Percentiles rank a stretch among this genome's conserved stretches.
Evolutionary conservation across 2,329 filamentous ascomycete genomes (phyloP).

Genomic region (Arthrobotrys iridis): DNA sequence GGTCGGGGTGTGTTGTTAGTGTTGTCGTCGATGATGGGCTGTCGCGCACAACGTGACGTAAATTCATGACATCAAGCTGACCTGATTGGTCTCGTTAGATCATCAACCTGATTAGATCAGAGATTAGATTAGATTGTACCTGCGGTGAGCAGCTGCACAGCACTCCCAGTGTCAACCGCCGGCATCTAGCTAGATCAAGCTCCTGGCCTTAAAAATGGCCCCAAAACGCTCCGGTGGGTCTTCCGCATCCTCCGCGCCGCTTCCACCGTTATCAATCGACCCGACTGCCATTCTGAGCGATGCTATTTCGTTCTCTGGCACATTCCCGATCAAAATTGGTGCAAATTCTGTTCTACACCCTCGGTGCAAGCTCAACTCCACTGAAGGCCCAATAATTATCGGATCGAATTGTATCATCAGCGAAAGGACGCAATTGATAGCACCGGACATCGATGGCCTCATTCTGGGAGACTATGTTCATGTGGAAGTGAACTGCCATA

Average conservation of each 20-base stretch:
- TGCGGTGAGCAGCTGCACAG: neutral
- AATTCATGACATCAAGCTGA: conserved; percentile 24
- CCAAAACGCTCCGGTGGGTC: conserved; percentile 30
- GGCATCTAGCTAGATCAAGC: neutral
- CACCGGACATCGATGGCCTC: conserved; percentile 62
- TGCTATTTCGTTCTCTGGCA: conserved; percentile 73
- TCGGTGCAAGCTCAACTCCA: conserved; percentile 79
- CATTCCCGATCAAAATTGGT: conserved; percentile 79
- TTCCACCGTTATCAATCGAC: conserved; percentile 48
- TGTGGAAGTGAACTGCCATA: conserved; percentile 69
- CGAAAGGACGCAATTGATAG: conserved; percentile 72
- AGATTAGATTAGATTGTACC: neutral
- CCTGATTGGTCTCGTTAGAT: neutral
- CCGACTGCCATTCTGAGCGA: conserved; percentile 65
- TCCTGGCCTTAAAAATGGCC: conserved; percentile 33
- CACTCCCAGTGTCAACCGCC: neutral
- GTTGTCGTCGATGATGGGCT: conserved; percentile 4
- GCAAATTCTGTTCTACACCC: conserved; percentile 86
- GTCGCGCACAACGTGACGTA: conserved; percentile 21
- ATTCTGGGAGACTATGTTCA: conserved; percentile 71
- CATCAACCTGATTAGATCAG: neutral
- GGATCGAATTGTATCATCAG: conserved; percentile 84
- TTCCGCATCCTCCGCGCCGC: conserved; percentile 30
- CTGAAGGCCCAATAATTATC: conserved; percentile 79
- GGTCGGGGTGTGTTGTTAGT: conserved; percentile 28